A percentile compares a stretch with the other conserved stretches of the same genome.
These are phyloP conservation scores for Tetracladium marchalianum DNA, from an alignment of 495 filamentous ascomycete species.

Conservation along the genomic window DNA sequence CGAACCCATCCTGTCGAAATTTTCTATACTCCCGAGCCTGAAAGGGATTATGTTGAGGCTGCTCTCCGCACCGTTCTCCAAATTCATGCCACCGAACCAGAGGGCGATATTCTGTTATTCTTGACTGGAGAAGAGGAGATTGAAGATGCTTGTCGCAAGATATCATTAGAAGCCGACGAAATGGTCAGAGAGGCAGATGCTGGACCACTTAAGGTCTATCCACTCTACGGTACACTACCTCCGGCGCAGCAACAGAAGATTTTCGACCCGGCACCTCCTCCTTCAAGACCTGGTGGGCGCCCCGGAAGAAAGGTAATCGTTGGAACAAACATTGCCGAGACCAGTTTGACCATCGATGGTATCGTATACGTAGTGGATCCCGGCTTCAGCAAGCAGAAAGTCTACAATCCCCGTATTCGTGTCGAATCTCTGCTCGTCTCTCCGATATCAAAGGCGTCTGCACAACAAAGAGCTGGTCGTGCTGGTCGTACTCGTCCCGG, in stretches of 20 bases:
- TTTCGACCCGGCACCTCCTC: constrained; percentile 77
- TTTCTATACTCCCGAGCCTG: constrained; percentile 94
- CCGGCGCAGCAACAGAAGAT: constrained; percentile 89
- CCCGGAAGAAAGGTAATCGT: constrained; percentile 94
- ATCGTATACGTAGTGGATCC: constrained; percentile 99
- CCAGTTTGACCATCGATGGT: constrained; percentile 93
- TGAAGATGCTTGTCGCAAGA: constrained; percentile 89
- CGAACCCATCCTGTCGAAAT: constrained; percentile 96
- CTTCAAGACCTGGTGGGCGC: constrained; percentile 61
- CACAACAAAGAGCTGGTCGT: constrained; percentile 95
- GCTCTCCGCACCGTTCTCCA: constrained; percentile 90
- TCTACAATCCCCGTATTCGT: constrained; percentile 94
- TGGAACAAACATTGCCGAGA: constrained; percentile 97
- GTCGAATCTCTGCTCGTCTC: constrained; percentile 95
- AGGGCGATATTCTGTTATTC: constrained; percentile 93
- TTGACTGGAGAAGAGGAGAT: constrained; percentile 99
- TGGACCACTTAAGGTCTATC: constrained; percentile 82
- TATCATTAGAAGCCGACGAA: constrained; percentile 80
- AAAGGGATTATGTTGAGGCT: constrained; percentile 94
- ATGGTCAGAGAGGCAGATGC: constrained; percentile 83
- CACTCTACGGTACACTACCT: constrained; percentile 88
- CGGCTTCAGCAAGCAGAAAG: constrained; percentile 98
- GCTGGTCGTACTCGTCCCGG: constrained; percentile 95
- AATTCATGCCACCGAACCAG: constrained; percentile 85
- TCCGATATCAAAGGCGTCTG: constrained; percentile 96